Percentiles rank a stretch among this genome's conserved stretches.
Evolutionary conservation across 148 eudicot species (phyloP).

Genomic region (Spergularia bocconei): DNA sequence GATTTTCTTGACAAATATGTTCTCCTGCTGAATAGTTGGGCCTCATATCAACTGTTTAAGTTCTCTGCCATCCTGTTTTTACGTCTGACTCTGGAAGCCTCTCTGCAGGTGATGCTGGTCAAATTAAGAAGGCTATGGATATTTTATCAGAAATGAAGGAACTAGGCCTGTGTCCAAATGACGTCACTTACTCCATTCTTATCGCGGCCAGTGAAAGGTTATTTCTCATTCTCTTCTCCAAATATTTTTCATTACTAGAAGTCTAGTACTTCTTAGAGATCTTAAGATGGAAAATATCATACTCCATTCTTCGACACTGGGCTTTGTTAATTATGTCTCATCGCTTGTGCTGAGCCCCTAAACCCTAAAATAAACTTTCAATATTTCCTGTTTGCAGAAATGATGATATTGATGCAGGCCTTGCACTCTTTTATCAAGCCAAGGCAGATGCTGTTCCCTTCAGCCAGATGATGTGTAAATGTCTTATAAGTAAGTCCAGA

Average conservation of each 20-base stretch:
- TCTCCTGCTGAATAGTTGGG: background rate
- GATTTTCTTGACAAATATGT: conserved; percentile 2
- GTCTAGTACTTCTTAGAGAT: background rate
- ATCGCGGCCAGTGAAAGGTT: conserved; percentile 90
- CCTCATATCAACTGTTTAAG: conserved; percentile 5
- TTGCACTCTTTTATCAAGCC: conserved; percentile 69
- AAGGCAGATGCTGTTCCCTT: conserved; percentile 68
- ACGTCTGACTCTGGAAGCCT: conserved; percentile 10
- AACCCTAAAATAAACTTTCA: conserved; percentile 3
- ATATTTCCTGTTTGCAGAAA: conserved; percentile 42
- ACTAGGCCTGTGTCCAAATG: conserved; percentile 64
- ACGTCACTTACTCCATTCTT: conserved; percentile 83
- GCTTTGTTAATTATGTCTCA: background rate
- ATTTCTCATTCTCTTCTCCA: conserved; percentile 24
- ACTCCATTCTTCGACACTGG: background rate
- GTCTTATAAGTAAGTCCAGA: conserved; percentile 61
- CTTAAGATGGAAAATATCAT: background rate
- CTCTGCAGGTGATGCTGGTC: conserved; percentile 68
- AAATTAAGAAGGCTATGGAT: conserved; percentile 73
- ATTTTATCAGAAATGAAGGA: conserved; percentile 66
- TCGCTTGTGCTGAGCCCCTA: background rate
- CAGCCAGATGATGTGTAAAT: conserved; percentile 80
- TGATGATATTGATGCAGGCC: conserved; percentile 79
- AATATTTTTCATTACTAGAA: background rate
- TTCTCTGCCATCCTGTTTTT: background rate